Conservation (phyloP, 1,284 basidiomycete species). For the Rhodotorula glutinis region DNA sequence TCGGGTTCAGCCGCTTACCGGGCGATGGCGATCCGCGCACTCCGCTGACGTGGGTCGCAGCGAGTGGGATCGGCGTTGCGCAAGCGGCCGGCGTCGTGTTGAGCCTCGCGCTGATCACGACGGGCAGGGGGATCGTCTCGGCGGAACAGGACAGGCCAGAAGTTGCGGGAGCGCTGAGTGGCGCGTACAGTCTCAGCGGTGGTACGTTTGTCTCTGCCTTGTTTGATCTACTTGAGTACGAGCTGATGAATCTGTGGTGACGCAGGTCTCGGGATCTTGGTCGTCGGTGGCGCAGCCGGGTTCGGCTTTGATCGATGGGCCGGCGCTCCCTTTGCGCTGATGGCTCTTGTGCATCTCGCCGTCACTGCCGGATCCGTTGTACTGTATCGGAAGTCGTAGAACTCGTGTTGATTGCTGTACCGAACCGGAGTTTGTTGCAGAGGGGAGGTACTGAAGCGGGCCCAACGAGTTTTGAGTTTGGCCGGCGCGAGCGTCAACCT, state of each 20-base stretch:
- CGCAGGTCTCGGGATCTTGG: conserved; percentile 38
- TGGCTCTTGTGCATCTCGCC: conserved; percentile 19
- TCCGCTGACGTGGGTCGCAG: conserved; percentile 17
- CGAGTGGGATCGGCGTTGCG: conserved; percentile 19
- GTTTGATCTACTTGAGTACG: no score
- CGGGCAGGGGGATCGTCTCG: conserved; percentile 12
- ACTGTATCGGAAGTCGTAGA: neutral
- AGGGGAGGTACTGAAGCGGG: no score
- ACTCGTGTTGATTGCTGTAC: no score
- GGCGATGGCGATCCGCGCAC: conserved; percentile 24
- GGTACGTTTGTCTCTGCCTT: conserved; percentile 24
- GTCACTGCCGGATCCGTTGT: conserved; percentile 5
- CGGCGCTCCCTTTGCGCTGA: conserved; percentile 32
- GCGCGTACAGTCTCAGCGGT: conserved; percentile 37
- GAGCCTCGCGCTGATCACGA: conserved; percentile 33
- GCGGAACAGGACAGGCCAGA: conserved; percentile 15
- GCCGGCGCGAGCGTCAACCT: no score
- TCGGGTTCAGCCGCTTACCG: conserved; percentile 14
- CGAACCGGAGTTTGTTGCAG: neutral
- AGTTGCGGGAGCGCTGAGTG: conserved; percentile 33
- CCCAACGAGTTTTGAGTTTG: no score
- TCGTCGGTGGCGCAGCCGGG: conserved; percentile 30
- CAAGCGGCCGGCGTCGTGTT: conserved; percentile 37
- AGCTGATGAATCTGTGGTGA: neutral
- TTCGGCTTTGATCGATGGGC: conserved; percentile 22